Base-by-base conservation (phyloP, 164 flowering plant species). In the Euptelea pleiosperma region DNA sequence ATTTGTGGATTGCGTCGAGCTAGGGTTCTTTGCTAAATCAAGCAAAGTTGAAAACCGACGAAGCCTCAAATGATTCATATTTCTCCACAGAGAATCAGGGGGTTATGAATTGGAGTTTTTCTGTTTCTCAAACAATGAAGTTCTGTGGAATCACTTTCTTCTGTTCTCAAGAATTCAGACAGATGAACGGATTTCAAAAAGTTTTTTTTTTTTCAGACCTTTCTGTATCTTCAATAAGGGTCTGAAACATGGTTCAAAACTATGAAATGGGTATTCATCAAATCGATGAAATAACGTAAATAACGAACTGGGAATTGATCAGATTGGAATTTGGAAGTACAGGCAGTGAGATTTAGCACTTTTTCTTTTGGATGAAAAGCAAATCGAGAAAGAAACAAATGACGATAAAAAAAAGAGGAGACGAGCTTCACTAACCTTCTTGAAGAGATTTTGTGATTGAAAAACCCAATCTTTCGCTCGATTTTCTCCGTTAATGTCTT, bases 31-130 rank as follows among this genome's bases (percentile, higher is more conserved):
- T 8, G 46, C 47, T 10, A 58, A 54, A 54, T 58, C 55, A 8
- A 64, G 22, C 43, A 60, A 43, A 56, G 62, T 49, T 8, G 75
- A 71, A 30, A 68, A 71, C 46, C 57, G 42, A 50, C 74, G 58
- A 50, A 60, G 8, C 24, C 7, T 26, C 8, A 11, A 16, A 44
- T 7, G 26, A 43, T 51, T 52, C 63, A 65, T 65, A 28, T 8
- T 34, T 16, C 35, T 8, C n/a, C 31, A 10, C 41, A 31, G 0
- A 4, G n/a, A n/a, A n/a, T n/a, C n/a, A n/a, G n/a, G n/a, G n/a
- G n/a, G n/a, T n/a, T n/a, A n/a, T n/a, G n/a, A n/a, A n/a, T n/a
- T n/a, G n/a, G n/a, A n/a, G n/a, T 4, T 24, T n/a, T 26, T 36
- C 11, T 36, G 21, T 24, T 24, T 40, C 9, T 40, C 34, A 55